phyloP scores from a whole-genome alignment of 2,329 filamentous ascomycete genomes.

The Fusarium neocosmosporiellum region DNA sequence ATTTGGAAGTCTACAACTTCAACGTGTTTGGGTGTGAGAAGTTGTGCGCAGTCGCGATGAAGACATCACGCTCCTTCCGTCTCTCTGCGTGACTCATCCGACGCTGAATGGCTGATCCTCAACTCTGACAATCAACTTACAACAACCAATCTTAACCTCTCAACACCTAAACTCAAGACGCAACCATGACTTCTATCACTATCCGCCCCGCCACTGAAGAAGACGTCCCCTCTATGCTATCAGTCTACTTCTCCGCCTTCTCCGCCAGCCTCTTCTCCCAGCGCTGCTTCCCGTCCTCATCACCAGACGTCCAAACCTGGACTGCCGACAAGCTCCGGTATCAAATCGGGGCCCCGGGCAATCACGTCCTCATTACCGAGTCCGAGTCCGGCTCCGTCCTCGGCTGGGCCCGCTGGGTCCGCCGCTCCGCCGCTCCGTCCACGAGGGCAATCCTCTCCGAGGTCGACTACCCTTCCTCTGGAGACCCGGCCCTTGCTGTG shows the following conservation, averaged over 20 bases:
- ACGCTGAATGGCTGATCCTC: background rate
- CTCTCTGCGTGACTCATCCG: constrained; percentile 21
- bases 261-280: constrained; percentile 44
- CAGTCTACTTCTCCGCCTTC: constrained; percentile 48
- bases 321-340: constrained; percentile 37
- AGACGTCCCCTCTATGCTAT: constrained; percentile 48
- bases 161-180: background rate
- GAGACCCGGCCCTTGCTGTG: constrained; percentile 48
- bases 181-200: constrained; percentile 23
- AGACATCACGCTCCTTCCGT: background rate
- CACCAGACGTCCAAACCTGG: constrained; percentile 35
- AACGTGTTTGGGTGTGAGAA: background rate
- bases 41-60: background rate
- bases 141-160: background rate
- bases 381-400: constrained; percentile 22
- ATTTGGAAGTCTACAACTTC: background rate
- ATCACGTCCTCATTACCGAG: constrained; percentile 47
- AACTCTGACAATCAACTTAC: background rate
- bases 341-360: constrained; percentile 44
- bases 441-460: constrained; percentile 32
- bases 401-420: constrained; percentile 52
- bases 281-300: constrained; percentile 44
- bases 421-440: constrained; percentile 23
- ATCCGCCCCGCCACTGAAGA: constrained; percentile 53
- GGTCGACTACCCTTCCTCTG: constrained; percentile 37